Conservation (phyloP, 352 stramenopile genomes). For the Globisporangium paroecandrum region DNA sequence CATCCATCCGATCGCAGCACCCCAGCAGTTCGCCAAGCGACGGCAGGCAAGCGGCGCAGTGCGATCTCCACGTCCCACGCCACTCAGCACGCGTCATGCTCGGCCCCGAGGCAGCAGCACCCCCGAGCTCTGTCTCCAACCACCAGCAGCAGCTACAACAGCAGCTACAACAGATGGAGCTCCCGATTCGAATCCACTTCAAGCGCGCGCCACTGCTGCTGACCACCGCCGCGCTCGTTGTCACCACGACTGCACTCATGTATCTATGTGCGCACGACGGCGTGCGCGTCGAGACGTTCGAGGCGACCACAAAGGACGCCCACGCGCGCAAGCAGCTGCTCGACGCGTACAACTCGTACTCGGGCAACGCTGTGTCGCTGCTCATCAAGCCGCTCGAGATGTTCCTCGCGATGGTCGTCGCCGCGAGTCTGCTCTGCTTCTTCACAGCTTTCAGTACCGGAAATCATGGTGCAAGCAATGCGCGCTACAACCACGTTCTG, state of each 20-base stretch:
- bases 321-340: conserved; percentile 6
- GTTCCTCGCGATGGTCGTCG: conserved; percentile 10
- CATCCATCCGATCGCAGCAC: not conserved
- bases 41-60: too few species aligned
- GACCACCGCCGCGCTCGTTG: not conserved
- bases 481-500: conserved; percentile 23
- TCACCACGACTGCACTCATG: not conserved
- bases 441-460: conserved; percentile 4
- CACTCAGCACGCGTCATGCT: not conserved
- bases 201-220: not conserved
- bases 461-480: too few species aligned
- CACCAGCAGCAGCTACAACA: not conserved
- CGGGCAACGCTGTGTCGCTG: conserved; percentile 8
- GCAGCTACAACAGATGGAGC: not conserved
- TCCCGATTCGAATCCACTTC: not conserved
- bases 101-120: not conserved
- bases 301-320: conserved; percentile 3
- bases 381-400: conserved; percentile 6
- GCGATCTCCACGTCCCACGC: not conserved
- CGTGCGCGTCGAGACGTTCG: conserved; percentile 1
- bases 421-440: conserved; percentile 7
- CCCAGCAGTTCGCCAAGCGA: too few species aligned
- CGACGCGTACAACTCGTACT: conserved; percentile 12
- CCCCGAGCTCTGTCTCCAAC: not conserved
- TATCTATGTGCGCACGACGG: not conserved